Evolutionary conservation across 73 alveolate species (phyloP), one percentile per base, ranked within the genome.

Genomic region (Halteria grandinella): DNA sequence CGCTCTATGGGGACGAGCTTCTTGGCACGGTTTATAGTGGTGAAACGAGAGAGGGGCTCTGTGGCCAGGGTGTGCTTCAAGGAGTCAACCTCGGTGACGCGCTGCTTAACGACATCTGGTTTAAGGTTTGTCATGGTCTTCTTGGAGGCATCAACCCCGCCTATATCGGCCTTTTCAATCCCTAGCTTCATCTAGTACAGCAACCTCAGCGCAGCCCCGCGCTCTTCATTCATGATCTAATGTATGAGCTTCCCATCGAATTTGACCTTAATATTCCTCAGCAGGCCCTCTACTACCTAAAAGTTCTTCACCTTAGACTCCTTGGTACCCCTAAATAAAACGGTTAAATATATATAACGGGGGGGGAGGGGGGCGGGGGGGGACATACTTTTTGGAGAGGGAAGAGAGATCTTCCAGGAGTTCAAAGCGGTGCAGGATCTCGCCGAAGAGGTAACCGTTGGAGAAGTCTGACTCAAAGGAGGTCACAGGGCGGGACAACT

Each of bases 391-490:
- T 55, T 96, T 94, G 32, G 92, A 70, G 75, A 96, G 95, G 25
- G 83, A 91, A 0, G 87, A 79, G 47, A 95, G 80, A 55, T 95
- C 93, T 33, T 91, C 92, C 69, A 85, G 50, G 80, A 93, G 93
- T 45, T 88, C 93, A 73, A 87, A 96, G 83, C 93, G 87, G 47
- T 93, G 91, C 44, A 96, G 96, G 23, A 96, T 89, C 64, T 95
- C 99, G 8, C 99, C 99, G 50, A 96, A 89, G 24, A 93, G 89
- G 87, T 87, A 96, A 33, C 99, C 99, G 70, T 96, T 96, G 18
- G 97, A 79, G 80, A 96, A 96, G 86, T 96, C 99, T 45, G 92
- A 76, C 77, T 96, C 99, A 85, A 96, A 95, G 54, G 93, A 91
- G 44, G 89, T 83, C n/a, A 96, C 96, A 69, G 91, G 87, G 87